Evolutionary conservation across 345 rosid species (phyloP).

Genomic region (Tarenaya hassleriana): DNA sequence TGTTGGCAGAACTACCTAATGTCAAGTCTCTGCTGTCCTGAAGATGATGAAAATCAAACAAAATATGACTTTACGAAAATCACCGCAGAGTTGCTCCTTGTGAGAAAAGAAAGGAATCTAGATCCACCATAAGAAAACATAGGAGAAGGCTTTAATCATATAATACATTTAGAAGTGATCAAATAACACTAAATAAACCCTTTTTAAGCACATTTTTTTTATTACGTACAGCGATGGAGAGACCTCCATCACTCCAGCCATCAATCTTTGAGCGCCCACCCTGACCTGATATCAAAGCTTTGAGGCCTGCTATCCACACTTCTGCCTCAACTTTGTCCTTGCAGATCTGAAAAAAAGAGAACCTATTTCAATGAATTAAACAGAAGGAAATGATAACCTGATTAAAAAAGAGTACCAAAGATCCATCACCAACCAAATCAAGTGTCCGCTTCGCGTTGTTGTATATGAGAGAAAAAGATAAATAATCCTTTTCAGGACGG

Average conservation of each 20-base stretch:
- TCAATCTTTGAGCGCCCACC: constrained; percentile 93
- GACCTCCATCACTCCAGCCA: constrained; percentile 89
- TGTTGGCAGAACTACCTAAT: constrained; percentile 71
- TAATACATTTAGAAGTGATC: no score
- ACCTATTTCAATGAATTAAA: constrained; percentile 15
- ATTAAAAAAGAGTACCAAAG: constrained; percentile 11
- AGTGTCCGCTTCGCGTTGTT: constrained; percentile 78
- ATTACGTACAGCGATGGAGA: constrained; percentile 65
- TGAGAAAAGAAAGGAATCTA: background rate
- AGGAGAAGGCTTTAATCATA: no score
- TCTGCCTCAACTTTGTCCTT: constrained; percentile 95
- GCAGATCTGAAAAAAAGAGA: constrained; percentile 52
- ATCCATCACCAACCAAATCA: constrained; percentile 74
- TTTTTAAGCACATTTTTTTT: background rate
- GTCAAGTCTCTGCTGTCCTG: constrained; percentile 92
- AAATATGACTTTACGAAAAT: constrained; percentile 13
- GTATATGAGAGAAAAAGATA: constrained; percentile 84
- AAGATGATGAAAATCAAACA: constrained; percentile 19
- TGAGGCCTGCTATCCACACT: constrained; percentile 85
- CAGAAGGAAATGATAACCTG: constrained; percentile 8
- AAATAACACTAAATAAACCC: background rate
- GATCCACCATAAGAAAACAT: no score
- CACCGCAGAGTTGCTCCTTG: background rate
- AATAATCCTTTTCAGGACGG: constrained; percentile 81
- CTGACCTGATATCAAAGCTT: constrained; percentile 70